These are phyloP conservation scores for Plasmodium malariae DNA, from an alignment of 169 alveolate genomes.

Conservation along the genomic window DNA sequence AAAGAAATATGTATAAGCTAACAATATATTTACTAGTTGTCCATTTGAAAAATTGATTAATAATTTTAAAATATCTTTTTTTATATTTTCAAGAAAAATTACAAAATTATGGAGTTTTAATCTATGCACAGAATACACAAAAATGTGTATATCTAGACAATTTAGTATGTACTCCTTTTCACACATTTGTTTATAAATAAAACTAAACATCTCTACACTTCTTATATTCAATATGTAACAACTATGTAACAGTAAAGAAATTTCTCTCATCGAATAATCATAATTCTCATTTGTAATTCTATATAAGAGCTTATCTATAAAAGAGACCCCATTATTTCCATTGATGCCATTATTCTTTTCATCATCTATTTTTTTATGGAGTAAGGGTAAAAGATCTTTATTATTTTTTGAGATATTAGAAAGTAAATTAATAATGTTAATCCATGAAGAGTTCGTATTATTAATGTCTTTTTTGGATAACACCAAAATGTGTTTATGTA, in stretches of 20 bases:
- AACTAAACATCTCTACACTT: conserved; percentile 19
- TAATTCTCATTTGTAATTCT: not conserved
- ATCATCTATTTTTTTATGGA: conserved; percentile 8
- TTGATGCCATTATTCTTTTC: not conserved
- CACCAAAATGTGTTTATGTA: conserved; percentile 22
- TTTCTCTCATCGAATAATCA: conserved; percentile 61
- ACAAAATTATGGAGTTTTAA: conserved; percentile 30
- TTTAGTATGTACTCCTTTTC: conserved; percentile 21
- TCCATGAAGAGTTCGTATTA: conserved; percentile 61
- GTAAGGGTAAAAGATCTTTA: conserved; percentile 15
- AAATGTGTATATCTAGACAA: conserved; percentile 49
- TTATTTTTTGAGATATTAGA: conserved; percentile 34
- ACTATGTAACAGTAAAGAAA: conserved; percentile 51
- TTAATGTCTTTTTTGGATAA: conserved; percentile 15
- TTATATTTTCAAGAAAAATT: conserved; percentile 39
- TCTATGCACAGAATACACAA: conserved; percentile 64
- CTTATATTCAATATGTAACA: conserved; percentile 28
- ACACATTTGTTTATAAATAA: conserved; percentile 15
- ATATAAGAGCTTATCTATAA: conserved; percentile 35
- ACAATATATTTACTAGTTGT: conserved; percentile 47
- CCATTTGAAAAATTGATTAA: conserved; percentile 36
- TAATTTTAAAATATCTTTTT: conserved; percentile 51
- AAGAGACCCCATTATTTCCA: not conserved
- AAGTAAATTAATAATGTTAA: conserved; percentile 41
- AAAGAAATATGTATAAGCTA: conserved; percentile 43